A percentile compares a stretch with the other conserved stretches of the same genome.
Evolutionary conservation across 306 rosid genomes (phyloP).

Genomic region (Sindora glabra): DNA sequence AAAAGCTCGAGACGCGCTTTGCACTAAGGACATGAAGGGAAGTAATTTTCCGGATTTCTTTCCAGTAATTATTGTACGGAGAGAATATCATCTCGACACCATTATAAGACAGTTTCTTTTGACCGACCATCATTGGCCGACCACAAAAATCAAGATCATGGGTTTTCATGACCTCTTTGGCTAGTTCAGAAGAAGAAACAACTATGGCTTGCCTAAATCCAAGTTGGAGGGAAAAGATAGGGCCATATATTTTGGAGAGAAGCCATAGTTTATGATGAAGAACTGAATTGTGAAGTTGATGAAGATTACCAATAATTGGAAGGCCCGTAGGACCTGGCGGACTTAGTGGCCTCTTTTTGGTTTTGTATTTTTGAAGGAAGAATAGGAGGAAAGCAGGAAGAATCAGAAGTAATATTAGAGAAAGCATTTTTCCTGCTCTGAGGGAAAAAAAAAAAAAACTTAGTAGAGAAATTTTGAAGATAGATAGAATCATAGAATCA

Average conservation of each 20-base stretch:
- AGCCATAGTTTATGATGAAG: slow-evolving; percentile 16
- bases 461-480: no score
- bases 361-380: background rate
- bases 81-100: slow-evolving; percentile 23
- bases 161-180: slow-evolving; percentile 4
- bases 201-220: slow-evolving; percentile 22
- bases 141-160: slow-evolving; percentile 12
- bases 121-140: slow-evolving; percentile 15
- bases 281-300: slow-evolving; percentile 17
- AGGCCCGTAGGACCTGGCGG: slow-evolving; percentile 41
- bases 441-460: no score
- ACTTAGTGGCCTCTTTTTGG: background rate
- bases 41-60: slow-evolving; percentile 29
- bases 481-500: no score
- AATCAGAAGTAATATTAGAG: background rate
- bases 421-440: background rate
- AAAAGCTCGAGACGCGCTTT: slow-evolving; percentile 9
- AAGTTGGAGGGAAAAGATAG: slow-evolving; percentile 29
- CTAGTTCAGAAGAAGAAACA: slow-evolving; percentile 12
- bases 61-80: slow-evolving; percentile 28
- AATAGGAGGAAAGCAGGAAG: background rate
- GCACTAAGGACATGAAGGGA: slow-evolving; percentile 22
- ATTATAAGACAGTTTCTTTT: slow-evolving; percentile 26
- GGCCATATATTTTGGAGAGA: slow-evolving; percentile 26
- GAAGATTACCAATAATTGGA: slow-evolving; percentile 42